phyloP scores from a whole-genome alignment of 2,329 filamentous ascomycete genomes.

The Penicillium sp. region DNA sequence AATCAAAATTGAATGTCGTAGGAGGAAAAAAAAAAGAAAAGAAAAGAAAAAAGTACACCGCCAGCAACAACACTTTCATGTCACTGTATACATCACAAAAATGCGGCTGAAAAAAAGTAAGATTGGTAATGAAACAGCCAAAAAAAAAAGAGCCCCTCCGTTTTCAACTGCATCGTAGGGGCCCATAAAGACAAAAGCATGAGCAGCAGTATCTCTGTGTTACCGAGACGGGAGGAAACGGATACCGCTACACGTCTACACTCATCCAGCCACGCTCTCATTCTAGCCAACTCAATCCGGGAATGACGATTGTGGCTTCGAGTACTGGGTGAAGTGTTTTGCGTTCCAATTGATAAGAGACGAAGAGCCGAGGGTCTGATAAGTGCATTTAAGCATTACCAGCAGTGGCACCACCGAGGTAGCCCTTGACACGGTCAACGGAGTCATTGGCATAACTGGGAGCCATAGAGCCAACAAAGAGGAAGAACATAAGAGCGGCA shows the following conservation, averaged over 20 bases:
- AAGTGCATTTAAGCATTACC: conserved; percentile 25
- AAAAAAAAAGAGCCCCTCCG: conserved; percentile 1
- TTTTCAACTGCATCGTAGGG: conserved; percentile 7
- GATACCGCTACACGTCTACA: background rate
- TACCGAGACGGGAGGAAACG: conserved; percentile 14
- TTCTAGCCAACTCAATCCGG: background rate
- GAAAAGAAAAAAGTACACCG: conserved; percentile 10
- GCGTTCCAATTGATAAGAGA: conserved; percentile 1
- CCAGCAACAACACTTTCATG: conserved; percentile 9
- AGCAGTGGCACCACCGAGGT: conserved; percentile 29
- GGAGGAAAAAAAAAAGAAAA: background rate
- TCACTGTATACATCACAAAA: conserved; percentile 11
- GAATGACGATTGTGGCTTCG: background rate
- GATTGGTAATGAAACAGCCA: conserved; percentile 11
- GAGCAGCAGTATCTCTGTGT: conserved; percentile 32
- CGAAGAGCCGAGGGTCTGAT: background rate
- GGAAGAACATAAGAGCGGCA: conserved; percentile 58
- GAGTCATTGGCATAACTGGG: conserved; percentile 41
- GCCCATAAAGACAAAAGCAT: conserved; percentile 16
- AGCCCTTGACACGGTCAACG: conserved; percentile 29
- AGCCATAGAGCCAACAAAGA: conserved; percentile 57
- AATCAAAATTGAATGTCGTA: conserved; percentile 13
- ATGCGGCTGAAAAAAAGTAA: conserved; percentile 10
- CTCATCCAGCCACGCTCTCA: background rate
- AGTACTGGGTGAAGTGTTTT: background rate